phyloP scores from a whole-genome alignment of 116 monocot genomes.

The Zostera marina region DNA sequence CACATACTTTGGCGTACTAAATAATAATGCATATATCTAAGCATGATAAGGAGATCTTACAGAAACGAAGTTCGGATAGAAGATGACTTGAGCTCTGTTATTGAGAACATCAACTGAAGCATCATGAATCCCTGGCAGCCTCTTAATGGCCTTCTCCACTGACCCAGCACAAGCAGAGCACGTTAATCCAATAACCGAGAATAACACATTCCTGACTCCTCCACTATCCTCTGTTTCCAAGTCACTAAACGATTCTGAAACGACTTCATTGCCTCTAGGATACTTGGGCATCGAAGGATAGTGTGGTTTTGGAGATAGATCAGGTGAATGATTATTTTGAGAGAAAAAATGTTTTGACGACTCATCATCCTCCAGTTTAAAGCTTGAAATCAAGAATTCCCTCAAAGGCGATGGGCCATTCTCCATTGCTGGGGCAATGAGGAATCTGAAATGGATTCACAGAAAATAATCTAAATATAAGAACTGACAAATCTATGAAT shows the following conservation, averaged over 20 bases:
- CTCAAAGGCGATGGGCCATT: no score
- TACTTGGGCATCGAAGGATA: constrained; percentile 76
- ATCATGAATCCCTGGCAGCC: constrained; percentile 71
- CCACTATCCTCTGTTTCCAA: constrained; percentile 4
- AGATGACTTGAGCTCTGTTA: constrained; percentile 49
- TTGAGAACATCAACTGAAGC: constrained; percentile 74
- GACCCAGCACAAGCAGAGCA: constrained; percentile 77
- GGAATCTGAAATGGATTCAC: no score
- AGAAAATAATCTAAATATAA: no score
- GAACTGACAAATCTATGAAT: no score
- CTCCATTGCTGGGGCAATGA: no score
- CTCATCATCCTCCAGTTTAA: background rate
- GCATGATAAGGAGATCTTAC: constrained; percentile 18
- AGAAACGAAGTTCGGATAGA: constrained; percentile 48
- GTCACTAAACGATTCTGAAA: background rate
- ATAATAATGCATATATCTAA: background rate
- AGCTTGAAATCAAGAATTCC: constrained; percentile 7
- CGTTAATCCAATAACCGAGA: constrained; percentile 56
- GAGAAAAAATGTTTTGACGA: background rate
- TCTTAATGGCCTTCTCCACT: constrained; percentile 83
- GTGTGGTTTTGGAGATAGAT: constrained; percentile 25
- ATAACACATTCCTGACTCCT: constrained; percentile 17
- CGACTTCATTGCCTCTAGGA: constrained; percentile 17
- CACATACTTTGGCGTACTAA: background rate
- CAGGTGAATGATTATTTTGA: background rate